These are phyloP conservation scores for Diddensiella santjacobensis DNA, from an alignment of 805 yeast species.

Conservation along the genomic window DNA sequence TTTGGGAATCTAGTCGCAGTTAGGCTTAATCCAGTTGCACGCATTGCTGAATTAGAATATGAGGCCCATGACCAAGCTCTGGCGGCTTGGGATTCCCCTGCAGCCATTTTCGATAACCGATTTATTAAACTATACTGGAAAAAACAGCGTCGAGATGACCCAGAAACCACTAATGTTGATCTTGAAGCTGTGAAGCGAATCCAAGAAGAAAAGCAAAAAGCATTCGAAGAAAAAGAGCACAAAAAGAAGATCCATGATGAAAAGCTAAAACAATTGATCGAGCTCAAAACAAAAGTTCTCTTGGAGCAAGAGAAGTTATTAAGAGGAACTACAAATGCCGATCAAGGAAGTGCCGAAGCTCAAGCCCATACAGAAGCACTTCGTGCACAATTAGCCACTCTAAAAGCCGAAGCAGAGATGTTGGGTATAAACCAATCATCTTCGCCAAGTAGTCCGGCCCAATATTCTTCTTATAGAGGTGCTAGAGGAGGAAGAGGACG, in stretches of 20 bases:
- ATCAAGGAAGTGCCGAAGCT: slow-evolving; percentile 6
- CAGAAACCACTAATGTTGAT: slow-evolving; percentile 32
- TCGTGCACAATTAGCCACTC: slow-evolving; percentile 31
- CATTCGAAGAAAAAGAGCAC: slow-evolving; percentile 38
- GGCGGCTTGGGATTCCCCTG: slow-evolving; percentile 43
- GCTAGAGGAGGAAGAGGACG: slow-evolving; percentile 26
- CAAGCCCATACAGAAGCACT: slow-evolving; percentile 28
- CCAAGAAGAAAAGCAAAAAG: slow-evolving; percentile 41
- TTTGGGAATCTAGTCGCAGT: slow-evolving; percentile 40
- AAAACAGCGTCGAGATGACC: slow-evolving; percentile 11
- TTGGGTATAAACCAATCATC: slow-evolving; percentile 27
- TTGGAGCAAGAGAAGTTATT: slow-evolving; percentile 37
- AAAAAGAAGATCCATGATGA: slow-evolving; percentile 35
- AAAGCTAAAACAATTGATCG: slow-evolving; percentile 33
- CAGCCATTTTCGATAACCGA: slow-evolving; percentile 46
- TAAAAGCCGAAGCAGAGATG: slow-evolving; percentile 33
- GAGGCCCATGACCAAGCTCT: slow-evolving; percentile 37
- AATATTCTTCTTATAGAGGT: slow-evolving; percentile 11
- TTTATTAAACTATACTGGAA: slow-evolving; percentile 47
- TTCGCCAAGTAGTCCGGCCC: slow-evolving; percentile 8
- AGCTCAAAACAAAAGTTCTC: slow-evolving; percentile 32
- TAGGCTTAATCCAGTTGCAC: slow-evolving; percentile 26
- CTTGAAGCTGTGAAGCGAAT: slow-evolving; percentile 37
- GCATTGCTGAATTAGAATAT: slow-evolving; percentile 41
- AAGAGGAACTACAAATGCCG: slow-evolving; percentile 19